Conservation (phyloP, 495 filamentous ascomycete genomes). For the Cercophora newfieldiana region DNA sequence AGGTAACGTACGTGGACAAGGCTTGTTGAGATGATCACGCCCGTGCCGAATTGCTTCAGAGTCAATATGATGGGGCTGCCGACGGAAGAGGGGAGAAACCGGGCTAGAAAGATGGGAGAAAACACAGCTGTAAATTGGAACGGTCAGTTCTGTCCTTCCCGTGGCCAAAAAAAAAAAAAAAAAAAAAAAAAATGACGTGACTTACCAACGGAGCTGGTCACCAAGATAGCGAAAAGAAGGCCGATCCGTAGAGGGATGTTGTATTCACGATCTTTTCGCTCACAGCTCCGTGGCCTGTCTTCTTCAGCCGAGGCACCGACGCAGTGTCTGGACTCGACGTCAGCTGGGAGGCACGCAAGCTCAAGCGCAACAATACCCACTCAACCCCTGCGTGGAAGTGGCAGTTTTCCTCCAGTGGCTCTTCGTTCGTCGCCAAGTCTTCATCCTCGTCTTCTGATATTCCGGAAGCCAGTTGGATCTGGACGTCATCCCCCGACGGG, state of each 20-base stretch:
- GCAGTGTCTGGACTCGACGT: conserved; percentile 41
- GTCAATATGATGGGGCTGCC: conserved; percentile 41
- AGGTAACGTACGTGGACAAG: conserved; percentile 59
- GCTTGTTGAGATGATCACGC: conserved; percentile 72
- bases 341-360: neutral
- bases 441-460: neutral
- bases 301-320: neutral
- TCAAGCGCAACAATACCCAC: neutral
- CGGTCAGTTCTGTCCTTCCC: neutral
- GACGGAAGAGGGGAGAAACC: conserved; percentile 23
- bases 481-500: conserved; percentile 48
- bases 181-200: too few relatives aligned
- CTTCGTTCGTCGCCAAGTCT: conserved; percentile 10
- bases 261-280: conserved; percentile 26
- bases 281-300: neutral
- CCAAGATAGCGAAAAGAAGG: conserved; percentile 60
- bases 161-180: neutral
- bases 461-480: conserved; percentile 12
- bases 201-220: conserved; percentile 36
- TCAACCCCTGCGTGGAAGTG: conserved; percentile 14
- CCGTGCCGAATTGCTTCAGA: conserved; percentile 72
- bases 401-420: conserved; percentile 9
- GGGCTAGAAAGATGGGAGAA: conserved; percentile 42
- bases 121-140: conserved; percentile 35
- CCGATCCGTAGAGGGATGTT: conserved; percentile 59